Evolutionary conservation across 257 asterid species (phyloP), one percentile per base, ranked within the genome.

Genomic region (Lantana camara): DNA sequence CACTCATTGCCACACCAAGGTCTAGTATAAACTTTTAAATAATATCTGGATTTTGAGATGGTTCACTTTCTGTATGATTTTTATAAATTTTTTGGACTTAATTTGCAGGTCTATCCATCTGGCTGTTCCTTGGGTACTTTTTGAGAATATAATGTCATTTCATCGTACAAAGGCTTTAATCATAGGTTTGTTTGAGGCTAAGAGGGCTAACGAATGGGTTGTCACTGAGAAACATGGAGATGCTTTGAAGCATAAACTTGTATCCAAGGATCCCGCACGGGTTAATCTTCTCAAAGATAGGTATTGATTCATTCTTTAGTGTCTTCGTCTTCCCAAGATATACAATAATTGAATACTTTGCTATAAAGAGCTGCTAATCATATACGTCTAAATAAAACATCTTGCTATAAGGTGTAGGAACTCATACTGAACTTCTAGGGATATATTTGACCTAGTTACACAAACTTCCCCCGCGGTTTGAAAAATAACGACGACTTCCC

Each of bases 141-240:
- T 89, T 19, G 96, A 89, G 79, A 89, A 86, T 71, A 77, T 82
- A 48, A 86, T 86, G 96, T 74, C 93, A 5, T 78, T 86, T 42
- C 96, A 89, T 60, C 79, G 93, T 20, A 83, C 84, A 5, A 89
- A 89, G 70, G 95, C 82, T 13, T 66, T 83, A 6, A 29, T 89
- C 61, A 76, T 80, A 16, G 95, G 96, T 5, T 70, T 89, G 63
- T 48, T 84, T 17, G 90, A 83, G 68, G 71, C 82, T 1, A 76
- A 80, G 68, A 68, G 89, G 59, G 87, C 79, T 0, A 82, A 86
- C 9, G 96, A 89, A 59, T 89, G 96, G 96, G 80, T 89, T 5
- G 96, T 89, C 50, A 86, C 96, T 0, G 96, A 86, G 71, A 89
- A 89, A 78, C 78, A 65, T 3, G 96, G 95, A 48, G 90, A 84